phyloP scores from a whole-genome alignment of 345 rosid species.

The Eutrema japonicum region DNA sequence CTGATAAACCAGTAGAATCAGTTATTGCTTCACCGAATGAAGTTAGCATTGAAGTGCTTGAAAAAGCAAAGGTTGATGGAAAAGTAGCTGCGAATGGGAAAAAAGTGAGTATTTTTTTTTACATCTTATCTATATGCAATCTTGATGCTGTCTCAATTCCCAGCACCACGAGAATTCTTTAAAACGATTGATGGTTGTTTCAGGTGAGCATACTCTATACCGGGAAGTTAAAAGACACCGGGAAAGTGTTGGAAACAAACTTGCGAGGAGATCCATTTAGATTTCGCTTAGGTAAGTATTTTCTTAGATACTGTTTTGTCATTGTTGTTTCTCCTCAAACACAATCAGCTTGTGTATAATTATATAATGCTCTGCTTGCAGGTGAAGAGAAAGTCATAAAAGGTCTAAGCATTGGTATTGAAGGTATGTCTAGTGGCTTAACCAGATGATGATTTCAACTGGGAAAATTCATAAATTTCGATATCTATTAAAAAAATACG shows the following conservation, averaged over 20 bases:
- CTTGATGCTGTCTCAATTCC: constrained; percentile 12
- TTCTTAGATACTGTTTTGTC: not conserved
- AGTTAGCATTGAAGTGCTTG: constrained; percentile 50
- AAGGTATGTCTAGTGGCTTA: constrained; percentile 51
- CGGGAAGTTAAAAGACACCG: constrained; percentile 57
- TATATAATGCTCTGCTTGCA: constrained; percentile 21
- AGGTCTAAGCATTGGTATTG: constrained; percentile 60
- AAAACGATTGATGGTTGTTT: constrained; percentile 17
- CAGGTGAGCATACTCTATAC: constrained; percentile 58
- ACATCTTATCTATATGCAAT: constrained; percentile 11
- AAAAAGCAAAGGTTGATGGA: constrained; percentile 47
- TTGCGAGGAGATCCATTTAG: constrained; percentile 45
- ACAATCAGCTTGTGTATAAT: not conserved
- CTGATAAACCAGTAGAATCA: constrained; percentile 25
- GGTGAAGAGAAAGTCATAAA: constrained; percentile 51
- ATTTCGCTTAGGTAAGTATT: constrained; percentile 56
- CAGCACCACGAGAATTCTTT: no score
- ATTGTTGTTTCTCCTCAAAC: constrained; percentile 17
- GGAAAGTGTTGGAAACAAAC: constrained; percentile 56
- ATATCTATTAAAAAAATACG: not conserved
- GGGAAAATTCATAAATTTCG: not conserved
- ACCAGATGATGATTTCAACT: not conserved
- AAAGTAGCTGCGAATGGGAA: constrained; percentile 57
- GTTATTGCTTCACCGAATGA: constrained; percentile 43
- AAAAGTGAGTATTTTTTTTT: constrained; percentile 46